Conservation (phyloP, 1,284 basidiomycete genomes). For the Cystobasidium slooffiae region DNA sequence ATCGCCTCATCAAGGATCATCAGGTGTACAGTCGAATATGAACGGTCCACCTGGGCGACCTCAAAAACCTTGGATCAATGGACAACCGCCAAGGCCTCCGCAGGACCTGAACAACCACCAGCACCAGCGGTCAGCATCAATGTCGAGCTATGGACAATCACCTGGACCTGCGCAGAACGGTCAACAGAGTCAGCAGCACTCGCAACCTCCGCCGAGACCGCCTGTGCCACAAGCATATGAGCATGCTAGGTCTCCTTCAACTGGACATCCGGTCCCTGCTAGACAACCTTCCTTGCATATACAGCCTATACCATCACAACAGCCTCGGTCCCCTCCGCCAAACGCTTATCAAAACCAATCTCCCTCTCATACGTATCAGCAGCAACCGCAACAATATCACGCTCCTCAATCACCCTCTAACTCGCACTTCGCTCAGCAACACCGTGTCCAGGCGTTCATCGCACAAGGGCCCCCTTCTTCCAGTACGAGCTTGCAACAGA, state of each 20-base stretch:
- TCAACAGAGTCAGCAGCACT: slow-evolving; percentile 16
- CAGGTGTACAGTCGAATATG: background rate
- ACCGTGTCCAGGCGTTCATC: background rate
- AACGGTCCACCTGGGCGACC: background rate
- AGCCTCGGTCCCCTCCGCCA: background rate
- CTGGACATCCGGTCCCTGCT: slow-evolving; percentile 51
- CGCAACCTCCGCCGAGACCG: slow-evolving; percentile 13
- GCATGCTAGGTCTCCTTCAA: slow-evolving; percentile 48
- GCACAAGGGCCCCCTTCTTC: background rate
- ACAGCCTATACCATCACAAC: background rate
- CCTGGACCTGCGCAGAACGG: background rate
- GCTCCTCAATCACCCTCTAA: background rate
- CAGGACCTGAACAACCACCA: background rate
- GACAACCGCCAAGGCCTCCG: background rate
- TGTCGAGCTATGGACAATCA: background rate
- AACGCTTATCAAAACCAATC: background rate
- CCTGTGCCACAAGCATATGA: slow-evolving; percentile 49
- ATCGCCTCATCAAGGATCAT: slow-evolving; percentile 13
- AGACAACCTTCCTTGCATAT: slow-evolving; percentile 32
- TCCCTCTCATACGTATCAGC: background rate
- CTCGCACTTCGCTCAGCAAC: background rate
- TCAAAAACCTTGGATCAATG: slow-evolving; percentile 10
- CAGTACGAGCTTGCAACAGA: background rate
- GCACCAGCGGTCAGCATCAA: slow-evolving; percentile 6
- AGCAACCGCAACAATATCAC: slow-evolving; percentile 6